Evolutionary conservation across 2,329 filamentous ascomycete species (phyloP), one percentile per base, ranked within the genome.

Genomic region (Phoma sp.): DNA sequence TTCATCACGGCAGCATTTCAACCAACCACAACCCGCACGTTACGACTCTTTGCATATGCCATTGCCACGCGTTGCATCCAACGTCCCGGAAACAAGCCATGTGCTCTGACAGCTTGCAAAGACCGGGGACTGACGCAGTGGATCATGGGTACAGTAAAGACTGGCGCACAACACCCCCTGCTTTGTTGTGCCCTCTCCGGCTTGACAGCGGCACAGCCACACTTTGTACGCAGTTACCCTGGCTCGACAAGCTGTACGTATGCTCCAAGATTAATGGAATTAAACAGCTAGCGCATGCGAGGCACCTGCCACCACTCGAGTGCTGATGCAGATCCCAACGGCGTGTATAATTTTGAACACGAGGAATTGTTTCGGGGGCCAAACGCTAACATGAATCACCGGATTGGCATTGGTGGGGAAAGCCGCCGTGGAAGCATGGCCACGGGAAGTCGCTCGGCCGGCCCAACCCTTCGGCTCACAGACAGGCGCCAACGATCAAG

Each of bases 51-150:
- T 60, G 58, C 52, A 51, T 25, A 45, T 57, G 54, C 50, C 44
- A 51, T 40, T 51, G 63, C 56, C 64, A 65, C 63, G 59, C 61
- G 62, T 67, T 55, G 47, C 33, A 15, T 43, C 48, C 48, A 55
- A 29, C 29, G 46, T 48, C 45, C 43, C 50, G 57, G 39, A 53
- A 55, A 39, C 41, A 47, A 35, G 35, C 25, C 32, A 46, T 43
- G 49, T 47, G 32, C 32, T 33, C 17, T 52, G 52, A 41, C 29
- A 36, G 22, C 24, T n/a, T 44, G 41, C 40, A 40, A 13, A 21
- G 44, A 17, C 17, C 17, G 21, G 44, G 38, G 27, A 27, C 40
- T 40, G 38, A 53, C 31, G 46, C 21, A 43, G 47, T 49, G 47
- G 36, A 38, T 58, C 47, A 53, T 38, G 33, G 24, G 33, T 31